Evolutionary conservation across 1,284 basidiomycete genomes (phyloP), one percentile per base, ranked within the genome.

Genomic region (Pyrrhoderma noxium): DNA sequence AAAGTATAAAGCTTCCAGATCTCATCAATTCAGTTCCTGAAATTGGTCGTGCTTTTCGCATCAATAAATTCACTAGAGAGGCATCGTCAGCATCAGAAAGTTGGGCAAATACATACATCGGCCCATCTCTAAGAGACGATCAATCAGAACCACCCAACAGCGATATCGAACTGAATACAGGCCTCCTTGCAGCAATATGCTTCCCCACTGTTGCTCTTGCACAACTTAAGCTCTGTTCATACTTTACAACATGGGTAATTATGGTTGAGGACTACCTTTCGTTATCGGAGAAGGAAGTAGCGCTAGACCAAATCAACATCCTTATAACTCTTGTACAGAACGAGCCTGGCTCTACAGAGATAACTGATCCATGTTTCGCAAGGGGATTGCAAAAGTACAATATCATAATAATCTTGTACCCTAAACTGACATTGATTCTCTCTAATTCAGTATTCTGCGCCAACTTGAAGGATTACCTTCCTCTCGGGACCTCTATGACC

Each of bases 201-300:
- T 49, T 54, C 19, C 47, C 52, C 22, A 25, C 19, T 3, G 47
- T 38, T 14, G 42, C 44, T 22, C 25, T 18, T 22, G 40, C 23
- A 18, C 48, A 54, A 36, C 36, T 54, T 8, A 49, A 48, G 31
- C 16, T 54, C 8, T 49, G 52, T 34, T 18, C 47, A 14, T 43
- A 49, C 22, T 49, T 54, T 9, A 37, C 46, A 36, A 35, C 40
- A 11, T 54, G 47, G 47, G 45, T 54, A 21, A 11, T 49, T 18
- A 37, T 45, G n/a, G 37, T 54, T 31, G 47, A 54, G 27, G 16
- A 40, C n/a, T 21, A 44, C 19, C 22, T 54, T 13, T 40, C 34
- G 9, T 1, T 35, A 9, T 19, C 19, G 18, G n/a, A 34, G 13
- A 7, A 13, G 31, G 21, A 25, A 47, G 34, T 18, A 16, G 43